phyloP scores from a whole-genome alignment of 2,329 filamentous ascomycete genomes.

The Aspergillus cejpii region DNA sequence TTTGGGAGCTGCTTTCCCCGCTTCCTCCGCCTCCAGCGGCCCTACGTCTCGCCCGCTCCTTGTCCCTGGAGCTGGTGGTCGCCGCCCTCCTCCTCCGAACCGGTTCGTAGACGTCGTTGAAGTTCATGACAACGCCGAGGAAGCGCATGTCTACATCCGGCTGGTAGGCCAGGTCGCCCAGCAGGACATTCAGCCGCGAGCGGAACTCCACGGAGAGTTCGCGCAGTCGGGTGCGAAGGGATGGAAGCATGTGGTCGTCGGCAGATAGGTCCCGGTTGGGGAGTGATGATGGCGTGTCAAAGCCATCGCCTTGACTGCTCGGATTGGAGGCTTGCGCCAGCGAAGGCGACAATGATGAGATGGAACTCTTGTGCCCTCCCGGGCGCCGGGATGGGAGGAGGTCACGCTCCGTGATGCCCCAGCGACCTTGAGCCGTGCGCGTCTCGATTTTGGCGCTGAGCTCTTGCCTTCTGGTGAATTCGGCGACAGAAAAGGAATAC shows the following conservation, averaged over 20 bases:
- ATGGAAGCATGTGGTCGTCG: slow-evolving; percentile 62
- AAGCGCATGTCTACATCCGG: slow-evolving; percentile 94
- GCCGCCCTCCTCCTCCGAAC: slow-evolving; percentile 52
- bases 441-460: slow-evolving; percentile 65
- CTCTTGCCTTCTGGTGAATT: slow-evolving; percentile 89
- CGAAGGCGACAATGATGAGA: slow-evolving; percentile 24
- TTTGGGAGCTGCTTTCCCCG: slow-evolving; percentile 15
- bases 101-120: slow-evolving; percentile 91
- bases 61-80: slow-evolving; percentile 28
- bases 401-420: slow-evolving; percentile 56
- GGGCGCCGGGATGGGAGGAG: slow-evolving; percentile 30
- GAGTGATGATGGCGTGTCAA: slow-evolving; percentile 38
- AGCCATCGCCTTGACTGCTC: slow-evolving; percentile 20
- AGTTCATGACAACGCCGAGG: slow-evolving; percentile 95
- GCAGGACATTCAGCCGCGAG: slow-evolving; percentile 66
- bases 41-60: slow-evolving; percentile 24
- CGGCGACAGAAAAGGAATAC: slow-evolving; percentile 89
- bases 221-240: slow-evolving; percentile 65
- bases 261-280: slow-evolving; percentile 30
- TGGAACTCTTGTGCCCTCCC: slow-evolving; percentile 23
- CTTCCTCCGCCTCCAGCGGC: slow-evolving; percentile 17
- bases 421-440: slow-evolving; percentile 57
- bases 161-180: slow-evolving; percentile 88
- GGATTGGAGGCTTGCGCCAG: slow-evolving; percentile 24
- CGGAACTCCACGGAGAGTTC: slow-evolving; percentile 70